Percentiles rank a stretch among this genome's conserved stretches.
phyloP scores from a whole-genome alignment of 176 grass and related monocot species.

The Saccharum spontaneum region DNA sequence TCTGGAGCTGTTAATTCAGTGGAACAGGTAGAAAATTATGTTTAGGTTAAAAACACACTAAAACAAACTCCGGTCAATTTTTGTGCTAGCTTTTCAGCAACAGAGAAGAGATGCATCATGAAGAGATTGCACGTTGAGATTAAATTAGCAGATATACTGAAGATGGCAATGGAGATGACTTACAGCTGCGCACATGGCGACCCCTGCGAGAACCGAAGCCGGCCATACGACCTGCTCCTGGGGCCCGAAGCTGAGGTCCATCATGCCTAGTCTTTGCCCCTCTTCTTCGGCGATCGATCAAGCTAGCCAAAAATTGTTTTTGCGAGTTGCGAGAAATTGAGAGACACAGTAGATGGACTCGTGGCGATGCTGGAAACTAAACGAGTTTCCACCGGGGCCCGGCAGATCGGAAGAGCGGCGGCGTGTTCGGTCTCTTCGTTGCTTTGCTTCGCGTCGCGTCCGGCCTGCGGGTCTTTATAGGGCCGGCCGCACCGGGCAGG shows the following conservation, averaged over 20 bases:
- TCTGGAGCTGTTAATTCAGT: background rate
- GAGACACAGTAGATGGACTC: background rate
- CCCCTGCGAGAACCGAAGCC: constrained; percentile 37
- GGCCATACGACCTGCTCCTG: constrained; percentile 42
- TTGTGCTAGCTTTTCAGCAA: background rate
- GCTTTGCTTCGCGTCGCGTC: too few relatives aligned
- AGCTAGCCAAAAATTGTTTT: too few relatives aligned
- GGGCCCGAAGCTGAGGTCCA: constrained; percentile 19
- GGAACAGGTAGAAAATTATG: background rate
- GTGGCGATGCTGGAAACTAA: background rate
- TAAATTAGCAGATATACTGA: background rate
- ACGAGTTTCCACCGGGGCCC: background rate
- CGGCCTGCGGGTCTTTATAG: too few relatives aligned
- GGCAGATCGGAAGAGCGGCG: too few relatives aligned
- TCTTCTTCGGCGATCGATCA: background rate
- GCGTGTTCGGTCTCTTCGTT: too few relatives aligned
- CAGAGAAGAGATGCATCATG: too few relatives aligned
- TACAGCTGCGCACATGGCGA: constrained; percentile 32
- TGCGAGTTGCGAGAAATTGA: too few relatives aligned
- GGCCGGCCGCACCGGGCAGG: too few relatives aligned
- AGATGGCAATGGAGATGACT: background rate
- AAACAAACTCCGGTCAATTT: too few relatives aligned
- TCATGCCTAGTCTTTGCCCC: background rate
- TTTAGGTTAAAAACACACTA: background rate
- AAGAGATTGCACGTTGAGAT: background rate